Base-by-base conservation (phyloP, 1,284 basidiomycete species). In the Cutaneotrichosporon daszewskae region DNA sequence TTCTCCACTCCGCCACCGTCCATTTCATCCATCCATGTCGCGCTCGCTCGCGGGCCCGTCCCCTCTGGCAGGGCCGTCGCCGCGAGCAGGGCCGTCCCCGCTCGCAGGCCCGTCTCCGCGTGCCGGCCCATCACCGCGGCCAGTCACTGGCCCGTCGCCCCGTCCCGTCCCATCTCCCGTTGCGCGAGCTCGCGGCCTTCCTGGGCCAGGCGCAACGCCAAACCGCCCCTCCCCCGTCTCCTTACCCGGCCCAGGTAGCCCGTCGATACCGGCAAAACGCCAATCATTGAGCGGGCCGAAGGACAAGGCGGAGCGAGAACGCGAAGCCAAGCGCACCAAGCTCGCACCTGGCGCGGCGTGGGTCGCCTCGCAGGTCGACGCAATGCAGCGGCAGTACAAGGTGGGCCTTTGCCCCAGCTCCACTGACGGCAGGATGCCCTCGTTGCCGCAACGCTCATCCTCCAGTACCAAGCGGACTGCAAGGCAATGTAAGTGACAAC, bases 361-460 rank as follows among this genome's bases (percentile, higher is more conserved):
- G 60, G 46, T 63, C 27, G 36, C 51, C 1, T 38, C 44, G 5
- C 50, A 48, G 41, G 48, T 63, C 5, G 50, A 56, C 2, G 40
- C 37, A 11, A 54, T 63, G 53, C 50, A 59, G 43, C 20, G 28
- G 25, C 41, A 52, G 33, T 60, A 63, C 38, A 57, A 51, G 42
- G 60, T 59, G 34, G 5, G 53, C 7, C 13, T 24, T 31, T n/a
- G 18, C 26, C 3, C 10, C 9, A 18, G 16, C 10, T 13, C 27
- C 18, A n/a, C 39, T 40, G 24, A 32, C 5, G 22, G 13, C 43
- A 64, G 61, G 53, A 56, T 20, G 55, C 58, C 11, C 45, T 64
- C 16, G 33, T 53, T 25, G 47, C 57, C 1, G 57, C 57, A 8
- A 54, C 57, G 4, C 43, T 59, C 35, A 55, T 61, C 24, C 39